Base-by-base conservation (phyloP, 805 yeast genomes). In the Ogataea nakhonphanomensis region DNA sequence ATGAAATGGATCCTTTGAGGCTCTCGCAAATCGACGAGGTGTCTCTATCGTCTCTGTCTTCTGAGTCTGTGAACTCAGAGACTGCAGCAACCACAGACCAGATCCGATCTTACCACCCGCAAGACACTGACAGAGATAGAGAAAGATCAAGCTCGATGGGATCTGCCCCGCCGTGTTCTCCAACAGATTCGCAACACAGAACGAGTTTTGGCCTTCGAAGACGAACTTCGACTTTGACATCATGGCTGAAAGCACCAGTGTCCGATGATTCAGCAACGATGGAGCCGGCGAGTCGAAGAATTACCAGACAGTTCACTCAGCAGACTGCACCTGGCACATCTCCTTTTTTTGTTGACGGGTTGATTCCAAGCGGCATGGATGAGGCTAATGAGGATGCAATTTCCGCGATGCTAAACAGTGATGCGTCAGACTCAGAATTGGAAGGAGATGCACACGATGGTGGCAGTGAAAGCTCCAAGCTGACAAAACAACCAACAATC, bases 331-430 rank as follows among this genome's bases (percentile, higher is more conserved):
- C 41, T 1, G 41, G 44, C 7, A 21, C 51, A 7, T 26, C 45
- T 21, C 43, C 53, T 5, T 50, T 48, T 30, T 35, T 24, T 13
- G 41, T 47, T 14, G 35, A 46, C 25, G 50, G 40, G 8, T 26
- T 35, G 8, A 24, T 48, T 5, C 54, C 54, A 5, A 44, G 50
- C 26, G 35, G 34, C 10, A 25, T 35, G 8, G 34, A 33, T 20
- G 39, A 25, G 10, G 35, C 33, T 10, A 42, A 51, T 31, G 52
- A 47, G 8, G 57, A 53, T 8, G 28, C 44, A 5, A 37, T 53
- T 3, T 53, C 57, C 3, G 28, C 43, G 20, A 25, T 50, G n/a
- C 30, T 48, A 25, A 43, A 45, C 28, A 42, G 49, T 30, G 46
- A 42, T 12, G 39, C 10, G 17, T 22, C 34, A 3, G 54, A 38